Percentiles rank a stretch among this genome's conserved stretches.
phyloP scores from a whole-genome alignment of 305 asterid genomes.

The Fraxinus angustifolia region DNA sequence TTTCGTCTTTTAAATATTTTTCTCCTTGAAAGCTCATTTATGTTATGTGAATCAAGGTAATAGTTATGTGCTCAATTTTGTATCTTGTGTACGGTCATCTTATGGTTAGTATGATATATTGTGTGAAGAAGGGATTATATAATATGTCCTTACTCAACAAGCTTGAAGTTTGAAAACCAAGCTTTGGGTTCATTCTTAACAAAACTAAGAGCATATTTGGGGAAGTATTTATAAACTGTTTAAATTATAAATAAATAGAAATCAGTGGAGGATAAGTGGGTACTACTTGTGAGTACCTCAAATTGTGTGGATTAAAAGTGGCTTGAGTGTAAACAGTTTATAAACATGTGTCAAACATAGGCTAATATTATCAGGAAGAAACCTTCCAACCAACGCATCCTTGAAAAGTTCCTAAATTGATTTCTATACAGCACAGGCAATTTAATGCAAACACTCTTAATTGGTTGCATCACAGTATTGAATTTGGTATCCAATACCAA shows the following conservation, averaged over 20 bases:
- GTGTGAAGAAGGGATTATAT: neutral
- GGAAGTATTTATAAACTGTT: neutral
- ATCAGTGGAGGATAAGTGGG: neutral
- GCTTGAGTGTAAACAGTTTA: neutral
- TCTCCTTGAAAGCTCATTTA: conserved; percentile 11
- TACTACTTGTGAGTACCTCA: neutral
- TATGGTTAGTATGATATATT: neutral
- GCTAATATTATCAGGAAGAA: neutral
- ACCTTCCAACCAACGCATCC: neutral
- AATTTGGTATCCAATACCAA: neutral
- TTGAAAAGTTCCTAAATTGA: neutral
- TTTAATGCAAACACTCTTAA: neutral
- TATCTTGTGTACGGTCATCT: conserved; percentile 7
- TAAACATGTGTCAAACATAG: neutral
- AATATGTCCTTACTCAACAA: neutral
- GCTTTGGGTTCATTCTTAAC: neutral
- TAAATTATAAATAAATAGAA: neutral
- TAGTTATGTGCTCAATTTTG: neutral
- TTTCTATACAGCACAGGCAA: neutral
- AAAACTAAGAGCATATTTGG: neutral
- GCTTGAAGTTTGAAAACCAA: neutral
- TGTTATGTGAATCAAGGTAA: conserved; percentile 6
- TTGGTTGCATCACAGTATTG: neutral
- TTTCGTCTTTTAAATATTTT: conserved; percentile 1
- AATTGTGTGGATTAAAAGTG: neutral